These are phyloP conservation scores for Apium graveolens DNA, from an alignment of 129 eudicot genomes.

Conservation along the genomic window DNA sequence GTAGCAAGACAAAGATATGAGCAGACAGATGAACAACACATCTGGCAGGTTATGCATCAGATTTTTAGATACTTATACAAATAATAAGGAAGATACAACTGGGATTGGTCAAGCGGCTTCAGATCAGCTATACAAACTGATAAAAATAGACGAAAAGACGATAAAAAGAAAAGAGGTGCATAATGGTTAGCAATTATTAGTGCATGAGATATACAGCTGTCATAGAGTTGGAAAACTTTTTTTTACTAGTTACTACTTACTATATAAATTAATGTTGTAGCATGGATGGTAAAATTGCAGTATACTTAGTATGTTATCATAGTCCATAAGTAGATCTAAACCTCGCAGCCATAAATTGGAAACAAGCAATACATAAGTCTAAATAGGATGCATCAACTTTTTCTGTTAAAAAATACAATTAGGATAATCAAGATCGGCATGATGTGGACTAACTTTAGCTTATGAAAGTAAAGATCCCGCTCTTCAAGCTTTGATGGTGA, in stretches of 20 bases:
- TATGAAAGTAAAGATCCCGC: conserved; percentile 95
- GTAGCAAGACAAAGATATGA: neutral
- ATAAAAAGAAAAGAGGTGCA: neutral
- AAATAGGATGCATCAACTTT: neutral
- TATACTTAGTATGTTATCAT: neutral
- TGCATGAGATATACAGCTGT: neutral
- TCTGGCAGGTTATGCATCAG: neutral
- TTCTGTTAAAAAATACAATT: neutral
- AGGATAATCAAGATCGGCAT: neutral
- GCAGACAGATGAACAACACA: neutral
- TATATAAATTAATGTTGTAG: neutral
- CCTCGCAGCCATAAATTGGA: neutral
- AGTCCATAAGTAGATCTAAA: neutral
- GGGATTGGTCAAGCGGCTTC: neutral
- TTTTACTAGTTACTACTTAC: neutral
- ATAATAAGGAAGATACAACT: neutral
- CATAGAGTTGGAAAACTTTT: neutral
- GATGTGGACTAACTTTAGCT: conserved; percentile 55
- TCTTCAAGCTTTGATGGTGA: conserved; percentile 95
- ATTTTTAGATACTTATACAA: neutral
- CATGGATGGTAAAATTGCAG: neutral
- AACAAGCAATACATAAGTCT: neutral
- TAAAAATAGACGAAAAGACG: neutral
- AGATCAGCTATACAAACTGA: neutral
- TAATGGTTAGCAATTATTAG: neutral